Evolutionary conservation across 768 basidiomycete species (phyloP).

Genomic region (Xerocomellus chrysenteron): DNA sequence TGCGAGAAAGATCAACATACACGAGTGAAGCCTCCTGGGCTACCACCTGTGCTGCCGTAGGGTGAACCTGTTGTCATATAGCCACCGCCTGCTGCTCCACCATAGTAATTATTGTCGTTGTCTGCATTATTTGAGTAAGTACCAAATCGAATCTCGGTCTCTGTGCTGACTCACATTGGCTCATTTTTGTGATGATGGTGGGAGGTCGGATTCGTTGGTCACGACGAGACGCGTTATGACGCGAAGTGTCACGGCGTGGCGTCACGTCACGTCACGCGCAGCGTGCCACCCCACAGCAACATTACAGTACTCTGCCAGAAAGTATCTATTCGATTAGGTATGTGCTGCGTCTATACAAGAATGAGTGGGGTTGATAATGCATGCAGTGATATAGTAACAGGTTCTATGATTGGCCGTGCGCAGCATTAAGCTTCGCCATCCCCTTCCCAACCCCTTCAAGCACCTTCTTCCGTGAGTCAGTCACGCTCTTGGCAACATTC

Average conservation of each 20-base stretch:
- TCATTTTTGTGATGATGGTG: constrained; percentile 34
- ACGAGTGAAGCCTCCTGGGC: constrained; percentile 54
- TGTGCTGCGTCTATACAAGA: constrained; percentile 21
- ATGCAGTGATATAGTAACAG: neutral
- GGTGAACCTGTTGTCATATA: constrained; percentile 62
- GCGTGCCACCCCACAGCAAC: neutral
- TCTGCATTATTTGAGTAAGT: constrained; percentile 17
- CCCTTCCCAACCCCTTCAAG: constrained; percentile 74
- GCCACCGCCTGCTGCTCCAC: constrained; percentile 49
- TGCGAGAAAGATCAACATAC: constrained; percentile 28
- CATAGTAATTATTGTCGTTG: constrained; percentile 43
- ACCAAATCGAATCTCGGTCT: neutral
- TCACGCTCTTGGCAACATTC: constrained; percentile 60
- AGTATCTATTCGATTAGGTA: neutral
- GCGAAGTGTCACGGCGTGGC: constrained; percentile 24
- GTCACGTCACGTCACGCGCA: constrained; percentile 16
- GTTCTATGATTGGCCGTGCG: constrained; percentile 33
- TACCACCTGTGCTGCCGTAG: constrained; percentile 52
- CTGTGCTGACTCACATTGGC: constrained; percentile 37
- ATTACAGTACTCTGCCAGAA: neutral
- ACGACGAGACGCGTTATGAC: constrained; percentile 25
- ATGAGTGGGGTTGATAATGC: constrained; percentile 29
- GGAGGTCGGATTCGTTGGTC: neutral
- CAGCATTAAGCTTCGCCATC: constrained; percentile 49
- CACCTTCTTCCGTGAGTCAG: constrained; percentile 69